A percentile compares a stretch with the other conserved stretches of the same genome.
Evolutionary conservation across 2,329 filamentous ascomycete species (phyloP).

Genomic region (Exophiala lecanii-corni): DNA sequence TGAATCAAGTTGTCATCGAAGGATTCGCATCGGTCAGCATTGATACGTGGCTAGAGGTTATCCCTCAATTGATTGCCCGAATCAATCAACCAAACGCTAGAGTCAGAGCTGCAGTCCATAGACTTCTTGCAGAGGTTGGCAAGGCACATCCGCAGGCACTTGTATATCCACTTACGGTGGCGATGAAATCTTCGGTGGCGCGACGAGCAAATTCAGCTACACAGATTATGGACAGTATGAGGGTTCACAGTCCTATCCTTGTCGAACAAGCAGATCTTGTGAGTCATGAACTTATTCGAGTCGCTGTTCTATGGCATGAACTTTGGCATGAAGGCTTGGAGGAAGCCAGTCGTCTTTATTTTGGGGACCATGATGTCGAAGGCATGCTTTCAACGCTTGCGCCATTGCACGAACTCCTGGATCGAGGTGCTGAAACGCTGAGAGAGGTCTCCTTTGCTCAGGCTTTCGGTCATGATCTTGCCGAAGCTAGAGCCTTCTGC

Average conservation of each 20-base stretch:
- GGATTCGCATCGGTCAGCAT: constrained; percentile 89
- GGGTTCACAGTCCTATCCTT: constrained; percentile 83
- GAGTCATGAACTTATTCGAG: constrained; percentile 92
- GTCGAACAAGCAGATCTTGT: constrained; percentile 95
- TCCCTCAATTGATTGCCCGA: constrained; percentile 91
- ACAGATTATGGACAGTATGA: constrained; percentile 97
- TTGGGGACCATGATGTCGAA: constrained; percentile 94
- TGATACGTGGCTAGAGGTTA: constrained; percentile 98
- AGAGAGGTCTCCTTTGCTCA: constrained; percentile 96
- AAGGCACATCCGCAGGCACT: constrained; percentile 91
- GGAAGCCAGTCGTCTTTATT: constrained; percentile 93
- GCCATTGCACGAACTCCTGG: constrained; percentile 85
- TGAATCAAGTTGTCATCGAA: constrained; percentile 82
- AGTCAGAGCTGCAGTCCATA: constrained; percentile 86
- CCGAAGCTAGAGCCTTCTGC: constrained; percentile 94
- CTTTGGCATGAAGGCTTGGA: constrained; percentile 98
- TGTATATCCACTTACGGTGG: constrained; percentile 94
- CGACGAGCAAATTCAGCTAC: constrained; percentile 81
- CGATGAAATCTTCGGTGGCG: constrained; percentile 90
- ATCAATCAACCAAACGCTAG: constrained; percentile 93
- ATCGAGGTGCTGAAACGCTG: constrained; percentile 85
- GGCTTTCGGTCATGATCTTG: constrained; percentile 90
- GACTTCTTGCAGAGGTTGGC: constrained; percentile 86
- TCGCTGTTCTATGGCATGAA: constrained; percentile 97
- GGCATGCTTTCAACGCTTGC: constrained; percentile 92